Evolutionary conservation across 1,284 basidiomycete species (phyloP).

Genomic region (Cryptococcus floricola): DNA sequence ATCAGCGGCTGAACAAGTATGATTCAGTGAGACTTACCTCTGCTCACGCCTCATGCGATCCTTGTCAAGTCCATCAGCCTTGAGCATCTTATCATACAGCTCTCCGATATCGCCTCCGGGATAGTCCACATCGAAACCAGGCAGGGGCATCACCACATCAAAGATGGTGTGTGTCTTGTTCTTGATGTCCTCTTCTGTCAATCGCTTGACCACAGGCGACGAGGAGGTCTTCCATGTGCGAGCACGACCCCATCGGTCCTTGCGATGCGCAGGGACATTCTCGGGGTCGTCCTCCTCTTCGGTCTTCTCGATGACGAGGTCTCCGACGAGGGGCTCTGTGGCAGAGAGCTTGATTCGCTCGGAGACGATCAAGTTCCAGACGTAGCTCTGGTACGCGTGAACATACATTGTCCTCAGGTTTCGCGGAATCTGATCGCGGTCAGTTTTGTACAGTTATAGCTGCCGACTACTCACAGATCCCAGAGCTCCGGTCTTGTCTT

Average conservation of each 20-base stretch:
- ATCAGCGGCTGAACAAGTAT: not conserved
- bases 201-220: constrained; percentile 61
- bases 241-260: constrained; percentile 10
- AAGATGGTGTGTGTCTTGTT: constrained; percentile 69
- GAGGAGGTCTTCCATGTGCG: constrained; percentile 38
- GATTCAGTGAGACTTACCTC: constrained; percentile 56
- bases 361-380: constrained; percentile 95
- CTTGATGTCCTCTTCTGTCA: constrained; percentile 69
- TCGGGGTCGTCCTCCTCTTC: constrained; percentile 47
- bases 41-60: constrained; percentile 82
- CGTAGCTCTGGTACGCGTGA: constrained; percentile 97
- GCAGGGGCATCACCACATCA: constrained; percentile 92
- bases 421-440: constrained; percentile 70
- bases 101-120: constrained; percentile 78
- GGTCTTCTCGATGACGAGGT: constrained; percentile 61
- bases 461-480: constrained; percentile 60
- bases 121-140: constrained; percentile 86
- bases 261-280: constrained; percentile 9
- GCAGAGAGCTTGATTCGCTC: constrained; percentile 82
- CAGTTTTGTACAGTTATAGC: not conserved
- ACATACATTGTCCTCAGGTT: constrained; percentile 96
- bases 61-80: constrained; percentile 79
- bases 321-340: constrained; percentile 73
- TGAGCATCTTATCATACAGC: constrained; percentile 74
- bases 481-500: constrained; percentile 79